Conservation (phyloP, 345 rosid genomes). For the Syzygium jambos region DNA sequence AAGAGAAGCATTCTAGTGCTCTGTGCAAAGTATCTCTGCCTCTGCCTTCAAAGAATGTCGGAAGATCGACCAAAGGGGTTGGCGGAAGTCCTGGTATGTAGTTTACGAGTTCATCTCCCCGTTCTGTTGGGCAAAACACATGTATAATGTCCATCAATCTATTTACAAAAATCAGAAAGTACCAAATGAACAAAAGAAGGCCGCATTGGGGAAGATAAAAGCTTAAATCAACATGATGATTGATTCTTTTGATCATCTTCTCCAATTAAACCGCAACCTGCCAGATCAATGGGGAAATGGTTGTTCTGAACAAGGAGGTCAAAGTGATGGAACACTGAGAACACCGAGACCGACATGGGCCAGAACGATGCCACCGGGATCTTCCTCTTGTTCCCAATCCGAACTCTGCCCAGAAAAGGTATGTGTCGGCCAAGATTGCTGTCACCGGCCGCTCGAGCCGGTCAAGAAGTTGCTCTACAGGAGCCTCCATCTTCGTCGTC, state of each 20-base stretch:
- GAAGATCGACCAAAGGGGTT: conserved; percentile 15
- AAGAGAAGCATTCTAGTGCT: not conserved
- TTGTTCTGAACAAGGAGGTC: not conserved
- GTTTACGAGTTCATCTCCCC: conserved; percentile 16
- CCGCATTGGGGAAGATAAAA: not conserved
- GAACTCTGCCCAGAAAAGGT: not conserved
- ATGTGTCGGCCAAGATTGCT: not conserved
- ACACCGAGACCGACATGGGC: not conserved
- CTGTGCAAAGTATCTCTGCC: not conserved
- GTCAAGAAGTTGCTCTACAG: not conserved
- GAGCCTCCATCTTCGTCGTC: conserved; percentile 10
- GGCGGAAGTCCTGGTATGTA: conserved; percentile 25
- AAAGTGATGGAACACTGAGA: conserved; percentile 9
- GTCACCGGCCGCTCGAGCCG: not conserved
- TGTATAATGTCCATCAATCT: not conserved
- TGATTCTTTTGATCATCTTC: not conserved
- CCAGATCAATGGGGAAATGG: not conserved
- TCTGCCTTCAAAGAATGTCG: not conserved
- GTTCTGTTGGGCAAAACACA: not conserved
- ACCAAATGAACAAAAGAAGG: not conserved
- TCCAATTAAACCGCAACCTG: not conserved
- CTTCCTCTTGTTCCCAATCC: not conserved
- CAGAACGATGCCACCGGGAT: not conserved
- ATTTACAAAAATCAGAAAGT: not conserved
- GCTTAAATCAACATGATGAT: not conserved